Base-by-base conservation (phyloP, 805 yeast species). In the Wickerhamomyces ciferrii region DNA sequence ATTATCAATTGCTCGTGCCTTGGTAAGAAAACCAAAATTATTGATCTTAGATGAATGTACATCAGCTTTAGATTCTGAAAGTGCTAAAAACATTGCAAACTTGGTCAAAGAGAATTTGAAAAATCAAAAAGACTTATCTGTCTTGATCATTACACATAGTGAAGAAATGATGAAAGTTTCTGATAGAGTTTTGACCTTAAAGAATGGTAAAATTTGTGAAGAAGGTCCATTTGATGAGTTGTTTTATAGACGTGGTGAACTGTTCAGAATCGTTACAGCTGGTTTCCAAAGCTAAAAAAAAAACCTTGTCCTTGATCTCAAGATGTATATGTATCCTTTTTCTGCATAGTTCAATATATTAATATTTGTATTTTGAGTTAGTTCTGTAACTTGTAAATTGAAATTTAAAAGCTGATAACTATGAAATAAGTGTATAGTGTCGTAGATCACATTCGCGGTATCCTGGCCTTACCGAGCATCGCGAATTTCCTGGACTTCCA, bases 41-140 rank as follows among this genome's bases (percentile, higher is more conserved):
- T 58, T 80, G 44, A 67, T 82, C 18, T 63, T 94, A 42, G 99
- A 94, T 64, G 99, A 94, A 61, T 84, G 91, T 54, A 90, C 98
- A 0, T 83, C 97, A 0, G 86, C 96, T 0, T 68, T 94, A 42
- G 99, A 94, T 60, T 71, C 83, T 0, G 75, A 71, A 18, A 85
- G 83, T 52, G 63, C 85, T 0, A 54, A 58, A 8, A 58, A 61
- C 2, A 75, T 94, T n/a, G 67, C 72, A 15, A 57, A 71, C 1
- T 53, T 87, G 48, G 68, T 92, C 0, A 44, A 54, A 13, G 53
- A 58, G 2, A 62, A 68, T 15, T 56, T 74, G 34, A 52, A 55
- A 20, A 45, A 44, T 0, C 67, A 60, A 35, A 56, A 72, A 1
- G 70, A 81, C 0, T 68, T 76, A 15, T 65, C 78, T 2, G 71